Evolutionary conservation across 2,329 filamentous ascomycete species (phyloP).

Genomic region (Diaporthe citriasiana): DNA sequence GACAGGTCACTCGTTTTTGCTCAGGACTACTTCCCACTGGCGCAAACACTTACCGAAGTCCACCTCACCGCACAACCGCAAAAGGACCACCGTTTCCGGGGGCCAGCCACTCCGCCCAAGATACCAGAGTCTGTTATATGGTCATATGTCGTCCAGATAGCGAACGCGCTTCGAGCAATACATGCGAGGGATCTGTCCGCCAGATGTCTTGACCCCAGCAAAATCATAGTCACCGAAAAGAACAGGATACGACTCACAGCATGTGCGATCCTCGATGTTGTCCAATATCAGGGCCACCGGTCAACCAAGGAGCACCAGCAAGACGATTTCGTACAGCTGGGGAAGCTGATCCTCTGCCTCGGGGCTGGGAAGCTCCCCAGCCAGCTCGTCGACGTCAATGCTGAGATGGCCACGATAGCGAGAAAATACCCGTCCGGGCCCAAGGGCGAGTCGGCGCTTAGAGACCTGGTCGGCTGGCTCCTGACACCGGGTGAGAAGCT

Average conservation of each 20-base stretch:
- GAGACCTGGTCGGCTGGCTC: slow-evolving; percentile 86
- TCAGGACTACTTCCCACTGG: slow-evolving; percentile 91
- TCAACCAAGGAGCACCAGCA: slow-evolving; percentile 84
- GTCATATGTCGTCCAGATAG: slow-evolving; percentile 93
- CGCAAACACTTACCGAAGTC: slow-evolving; percentile 89
- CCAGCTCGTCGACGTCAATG: slow-evolving; percentile 70
- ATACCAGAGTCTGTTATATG: slow-evolving; percentile 84
- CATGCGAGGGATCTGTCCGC: slow-evolving; percentile 87
- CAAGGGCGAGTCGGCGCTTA: slow-evolving; percentile 67
- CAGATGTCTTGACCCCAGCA: slow-evolving; percentile 86
- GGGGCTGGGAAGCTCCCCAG: slow-evolving; percentile 75
- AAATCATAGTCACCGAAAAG: slow-evolving; percentile 91
- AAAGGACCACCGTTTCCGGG: slow-evolving; percentile 54
- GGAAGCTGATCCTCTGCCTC: slow-evolving; percentile 85
- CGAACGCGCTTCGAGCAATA: slow-evolving; percentile 88
- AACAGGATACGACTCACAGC: slow-evolving; percentile 90
- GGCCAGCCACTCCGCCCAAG: slow-evolving; percentile 53
- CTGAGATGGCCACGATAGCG: slow-evolving; percentile 53
- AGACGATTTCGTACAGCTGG: slow-evolving; percentile 88
- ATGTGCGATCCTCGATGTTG: slow-evolving; percentile 90
- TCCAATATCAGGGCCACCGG: slow-evolving; percentile 81
- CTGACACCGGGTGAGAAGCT: slow-evolving; percentile 77
- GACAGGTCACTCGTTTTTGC: slow-evolving; percentile 96
- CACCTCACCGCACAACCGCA: slow-evolving; percentile 70
- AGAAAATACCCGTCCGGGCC: slow-evolving; percentile 39